Base-by-base conservation (phyloP, 257 asterid species). In the Coffea eugenioides region DNA sequence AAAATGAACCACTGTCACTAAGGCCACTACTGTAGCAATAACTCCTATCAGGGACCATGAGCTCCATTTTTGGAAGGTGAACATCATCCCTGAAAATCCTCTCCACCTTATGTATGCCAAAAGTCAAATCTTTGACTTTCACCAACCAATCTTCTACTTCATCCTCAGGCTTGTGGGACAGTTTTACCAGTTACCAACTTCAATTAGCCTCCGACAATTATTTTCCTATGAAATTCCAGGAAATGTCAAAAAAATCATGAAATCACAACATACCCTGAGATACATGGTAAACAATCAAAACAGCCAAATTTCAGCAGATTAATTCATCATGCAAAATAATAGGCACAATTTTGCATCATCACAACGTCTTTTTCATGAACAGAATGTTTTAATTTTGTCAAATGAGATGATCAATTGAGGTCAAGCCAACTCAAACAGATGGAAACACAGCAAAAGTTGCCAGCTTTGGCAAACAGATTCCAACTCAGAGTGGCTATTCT, bases 11-110 rank as follows among this genome's bases (percentile, higher is more conserved):
- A 92, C 87, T 3, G 97, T 88, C 77, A 92, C 88, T 80, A 93
- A 75, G n/a, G 90, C 90, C 82, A 92, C 78, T 78, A 91, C 34
- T 56, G 93, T 91, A 87, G 93, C 97, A 76, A 88, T 80, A 23
- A 88, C 76, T 52, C 90, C 92, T 76, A 83, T 88, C 49, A 89
- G 88, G 88, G 97, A 91, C 97, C 94, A 92, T 86, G 98, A 91
- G 81, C 88, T 92, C 93, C 97, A 88, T 90, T 91, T 95, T 92
- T 88, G 96, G 87, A 85, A 77, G 88, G 90, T 83, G 80, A 82
- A 82, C 99, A 93, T 95, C 90, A 91, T 88, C 90, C 90, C 92
- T 45, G 62, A 36, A 20, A 80, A 79, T 67, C 69, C 48, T 49
- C 43, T 77, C 78, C 82, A 51, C 71, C 86, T 80, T 12, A 65